Conservation (phyloP, 169 alveolate species). For the Plasmodium cynomolgi region DNA sequence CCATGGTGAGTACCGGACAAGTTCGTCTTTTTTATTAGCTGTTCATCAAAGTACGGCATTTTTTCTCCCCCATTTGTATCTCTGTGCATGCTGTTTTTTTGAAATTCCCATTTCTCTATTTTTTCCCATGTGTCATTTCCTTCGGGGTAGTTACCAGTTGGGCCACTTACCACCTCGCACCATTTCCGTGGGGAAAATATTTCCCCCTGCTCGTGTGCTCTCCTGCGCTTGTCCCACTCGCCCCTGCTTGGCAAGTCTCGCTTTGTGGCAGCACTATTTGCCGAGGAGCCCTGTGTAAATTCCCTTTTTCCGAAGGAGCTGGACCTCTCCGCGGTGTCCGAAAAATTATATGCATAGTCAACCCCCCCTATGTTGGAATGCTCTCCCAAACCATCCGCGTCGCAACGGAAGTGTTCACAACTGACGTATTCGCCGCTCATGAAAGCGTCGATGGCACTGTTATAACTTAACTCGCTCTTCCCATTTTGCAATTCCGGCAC, state of each 20-base stretch:
- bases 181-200: neutral
- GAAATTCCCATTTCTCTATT: slow-evolving; percentile 8
- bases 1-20: neutral
- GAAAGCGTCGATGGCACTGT: slow-evolving; percentile 19
- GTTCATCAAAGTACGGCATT: slow-evolving; percentile 2
- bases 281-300: neutral
- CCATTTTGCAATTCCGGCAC: neutral
- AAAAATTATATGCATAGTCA: neutral
- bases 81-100: slow-evolving; percentile 1
- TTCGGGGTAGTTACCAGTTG: neutral
- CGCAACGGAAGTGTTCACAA: slow-evolving; percentile 25
- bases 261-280: neutral
- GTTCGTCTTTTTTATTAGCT: slow-evolving; percentile 7
- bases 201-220: neutral
- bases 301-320: slow-evolving; percentile 1
- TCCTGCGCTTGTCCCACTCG: neutral
- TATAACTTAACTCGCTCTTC: slow-evolving; percentile 11
- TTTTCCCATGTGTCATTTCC: neutral
- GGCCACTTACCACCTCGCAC: neutral
- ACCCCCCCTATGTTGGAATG: slow-evolving; percentile 2
- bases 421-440: slow-evolving; percentile 4
- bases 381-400: slow-evolving; percentile 4
- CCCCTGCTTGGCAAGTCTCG: neutral
- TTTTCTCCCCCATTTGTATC: neutral
- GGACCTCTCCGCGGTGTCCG: neutral